Evolutionary conservation across 2,329 filamentous ascomycete species (phyloP).

Genomic region (Claviceps pusilla): DNA sequence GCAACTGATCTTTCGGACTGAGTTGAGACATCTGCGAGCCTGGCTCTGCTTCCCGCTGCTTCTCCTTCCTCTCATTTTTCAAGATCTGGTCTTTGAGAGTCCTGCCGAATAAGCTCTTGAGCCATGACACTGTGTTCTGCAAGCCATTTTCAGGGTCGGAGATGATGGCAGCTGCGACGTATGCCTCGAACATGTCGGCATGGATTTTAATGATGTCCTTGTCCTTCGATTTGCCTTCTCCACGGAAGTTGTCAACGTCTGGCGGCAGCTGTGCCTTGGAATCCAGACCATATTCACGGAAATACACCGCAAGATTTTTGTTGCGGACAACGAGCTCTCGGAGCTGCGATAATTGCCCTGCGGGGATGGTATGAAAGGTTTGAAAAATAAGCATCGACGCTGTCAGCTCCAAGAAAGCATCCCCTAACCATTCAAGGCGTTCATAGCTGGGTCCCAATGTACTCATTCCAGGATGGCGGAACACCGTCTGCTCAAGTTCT

Average conservation of each 20-base stretch:
- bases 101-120: slow-evolving; percentile 59
- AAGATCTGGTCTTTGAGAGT: slow-evolving; percentile 42
- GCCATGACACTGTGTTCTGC: slow-evolving; percentile 48
- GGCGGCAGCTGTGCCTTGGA: slow-evolving; percentile 42
- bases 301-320: slow-evolving; percentile 55
- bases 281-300: slow-evolving; percentile 55
- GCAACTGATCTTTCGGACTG: slow-evolving; percentile 18
- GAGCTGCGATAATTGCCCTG: slow-evolving; percentile 59
- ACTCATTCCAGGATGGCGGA: slow-evolving; percentile 46
- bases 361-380: slow-evolving; percentile 48
- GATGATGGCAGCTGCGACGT: slow-evolving; percentile 64
- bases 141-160: slow-evolving; percentile 51
- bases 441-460: slow-evolving; percentile 44
- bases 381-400: slow-evolving; percentile 61
- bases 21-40: not conserved
- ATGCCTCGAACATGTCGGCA: slow-evolving; percentile 84
- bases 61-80: slow-evolving; percentile 10
- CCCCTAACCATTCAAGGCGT: slow-evolving; percentile 74
- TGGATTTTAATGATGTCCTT: slow-evolving; percentile 56
- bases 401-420: slow-evolving; percentile 69
- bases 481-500: slow-evolving; percentile 44
- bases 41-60: not conserved
- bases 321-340: slow-evolving; percentile 74
- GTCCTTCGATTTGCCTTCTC: slow-evolving; percentile 19
- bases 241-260: slow-evolving; percentile 21